phyloP scores from a whole-genome alignment of 495 filamentous ascomycete genomes.

The Clohesyomyces aquaticus region DNA sequence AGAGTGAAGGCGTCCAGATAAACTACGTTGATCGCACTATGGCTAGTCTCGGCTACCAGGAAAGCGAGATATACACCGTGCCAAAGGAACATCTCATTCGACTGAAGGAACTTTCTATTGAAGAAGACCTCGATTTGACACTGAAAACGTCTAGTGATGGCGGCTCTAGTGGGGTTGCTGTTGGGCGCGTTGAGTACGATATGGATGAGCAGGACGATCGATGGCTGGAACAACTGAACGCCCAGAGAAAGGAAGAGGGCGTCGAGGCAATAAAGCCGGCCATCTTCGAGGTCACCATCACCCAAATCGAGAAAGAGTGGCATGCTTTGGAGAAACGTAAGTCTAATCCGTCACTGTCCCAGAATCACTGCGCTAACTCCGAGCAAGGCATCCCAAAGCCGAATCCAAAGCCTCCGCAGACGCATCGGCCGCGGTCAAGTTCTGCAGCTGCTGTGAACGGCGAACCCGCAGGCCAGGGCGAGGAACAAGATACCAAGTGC shows the following conservation, averaged over 20 bases:
- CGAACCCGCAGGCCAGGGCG: conserved; percentile 76
- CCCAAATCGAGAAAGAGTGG: conserved; percentile 99
- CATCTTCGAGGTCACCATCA: conserved; percentile 96
- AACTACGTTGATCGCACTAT: conserved; percentile 88
- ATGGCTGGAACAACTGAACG: conserved; percentile 87
- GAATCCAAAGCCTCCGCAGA: conserved; percentile 92
- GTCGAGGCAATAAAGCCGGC: conserved; percentile 85
- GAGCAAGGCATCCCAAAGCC: conserved; percentile 77
- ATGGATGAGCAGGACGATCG: conserved; percentile 99
- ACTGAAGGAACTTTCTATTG: conserved; percentile 72
- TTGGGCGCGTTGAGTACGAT: conserved; percentile 93
- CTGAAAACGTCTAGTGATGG: conserved; percentile 63
- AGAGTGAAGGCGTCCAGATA: conserved; percentile 62
- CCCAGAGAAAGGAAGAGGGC: conserved; percentile 68
- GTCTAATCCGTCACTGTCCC: neutral
- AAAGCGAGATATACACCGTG: conserved; percentile 82
- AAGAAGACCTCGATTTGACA: conserved; percentile 78
- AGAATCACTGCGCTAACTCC: conserved; percentile 14
- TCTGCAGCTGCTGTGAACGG: conserved; percentile 91
- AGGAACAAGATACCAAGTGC: conserved; percentile 97
- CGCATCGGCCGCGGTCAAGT: conserved; percentile 84
- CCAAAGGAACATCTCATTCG: conserved; percentile 79
- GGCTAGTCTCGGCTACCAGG: conserved; percentile 93
- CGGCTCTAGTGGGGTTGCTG: conserved; percentile 50
- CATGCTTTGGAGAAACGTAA: conserved; percentile 86